Conservation (phyloP, 805 yeast species). For the Priceomyces medius region DNA sequence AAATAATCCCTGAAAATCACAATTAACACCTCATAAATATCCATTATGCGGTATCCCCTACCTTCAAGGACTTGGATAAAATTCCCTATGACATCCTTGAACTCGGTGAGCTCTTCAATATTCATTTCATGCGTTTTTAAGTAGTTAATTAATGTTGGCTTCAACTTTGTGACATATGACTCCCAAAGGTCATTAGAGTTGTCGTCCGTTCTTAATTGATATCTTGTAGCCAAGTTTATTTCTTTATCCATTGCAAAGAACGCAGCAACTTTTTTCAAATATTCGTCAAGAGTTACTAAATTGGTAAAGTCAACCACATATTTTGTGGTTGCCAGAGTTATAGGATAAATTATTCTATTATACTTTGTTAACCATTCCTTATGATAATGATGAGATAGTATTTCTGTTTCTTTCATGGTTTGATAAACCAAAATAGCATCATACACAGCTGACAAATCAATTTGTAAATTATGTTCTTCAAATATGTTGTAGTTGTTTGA, state of each 20-base stretch:
- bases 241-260: constrained; percentile 75
- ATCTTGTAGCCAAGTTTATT: constrained; percentile 61
- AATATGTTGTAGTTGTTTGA: constrained; percentile 49
- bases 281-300: constrained; percentile 46
- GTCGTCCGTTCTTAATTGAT: constrained; percentile 59
- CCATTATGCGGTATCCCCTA: constrained; percentile 57
- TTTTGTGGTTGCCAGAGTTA: constrained; percentile 30
- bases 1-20: constrained; percentile 56
- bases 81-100: constrained; percentile 65
- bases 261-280: constrained; percentile 65
- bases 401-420: constrained; percentile 64
- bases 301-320: constrained; percentile 26
- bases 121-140: constrained; percentile 39
- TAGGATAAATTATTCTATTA: constrained; percentile 67
- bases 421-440: constrained; percentile 83
- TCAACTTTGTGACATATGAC: constrained; percentile 55
- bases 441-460: constrained; percentile 71
- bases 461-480: constrained; percentile 32
- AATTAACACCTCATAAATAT: constrained; percentile 62
- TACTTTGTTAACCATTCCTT: constrained; percentile 72
- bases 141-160: constrained; percentile 55
- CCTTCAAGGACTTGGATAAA: constrained; percentile 77
- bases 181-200: constrained; percentile 77
- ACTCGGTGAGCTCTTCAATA: constrained; percentile 47
- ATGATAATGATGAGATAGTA: constrained; percentile 59